Percentiles rank a stretch among this genome's conserved stretches.
Conservation (phyloP, 2,329 filamentous ascomycete species). For the Waltergamsia citrina region DNA sequence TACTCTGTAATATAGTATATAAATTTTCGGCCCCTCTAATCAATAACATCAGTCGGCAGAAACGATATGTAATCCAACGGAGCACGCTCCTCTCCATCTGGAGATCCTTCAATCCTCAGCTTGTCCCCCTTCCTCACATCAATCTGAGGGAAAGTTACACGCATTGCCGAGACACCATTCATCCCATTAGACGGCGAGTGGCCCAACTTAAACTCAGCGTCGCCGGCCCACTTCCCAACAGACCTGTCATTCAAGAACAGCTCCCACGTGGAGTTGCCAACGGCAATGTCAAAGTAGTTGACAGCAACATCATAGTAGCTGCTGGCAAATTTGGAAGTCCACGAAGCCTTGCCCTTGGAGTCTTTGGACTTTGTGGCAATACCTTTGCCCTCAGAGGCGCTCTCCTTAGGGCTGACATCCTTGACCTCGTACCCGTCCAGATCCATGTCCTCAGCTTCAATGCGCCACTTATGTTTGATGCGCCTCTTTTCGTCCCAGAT, state of each 20-base stretch:
- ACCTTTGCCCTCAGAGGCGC: constrained; percentile 43
- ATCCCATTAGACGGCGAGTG: constrained; percentile 48
- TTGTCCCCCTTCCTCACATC: constrained; percentile 39
- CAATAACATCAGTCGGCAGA: constrained; percentile 46
- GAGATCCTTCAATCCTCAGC: constrained; percentile 45
- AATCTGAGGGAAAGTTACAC: constrained; percentile 48
- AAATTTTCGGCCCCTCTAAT: too few species aligned
- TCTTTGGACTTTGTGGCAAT: constrained; percentile 50
- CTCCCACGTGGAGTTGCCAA: constrained; percentile 46
- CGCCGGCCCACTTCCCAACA: constrained; percentile 49
- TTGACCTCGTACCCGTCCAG: constrained; percentile 47
- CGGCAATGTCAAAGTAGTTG: constrained; percentile 55
- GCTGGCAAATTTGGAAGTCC: constrained; percentile 33
- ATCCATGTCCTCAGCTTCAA: constrained; percentile 59
- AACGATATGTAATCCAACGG: constrained; percentile 59
- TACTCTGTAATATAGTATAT: too few species aligned
- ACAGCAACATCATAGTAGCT: constrained; percentile 55
- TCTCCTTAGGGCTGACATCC: constrained; percentile 46
- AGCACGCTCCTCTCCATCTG: constrained; percentile 53
- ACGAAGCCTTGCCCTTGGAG: constrained; percentile 31
- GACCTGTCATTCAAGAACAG: constrained; percentile 41
- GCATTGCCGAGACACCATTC: constrained; percentile 55
- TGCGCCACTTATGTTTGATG: constrained; percentile 54
- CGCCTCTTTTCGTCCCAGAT: constrained; percentile 47
- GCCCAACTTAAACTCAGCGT: constrained; percentile 49